Base-by-base conservation (phyloP, 148 eudicot genomes). In the Camellia granthamiana region DNA sequence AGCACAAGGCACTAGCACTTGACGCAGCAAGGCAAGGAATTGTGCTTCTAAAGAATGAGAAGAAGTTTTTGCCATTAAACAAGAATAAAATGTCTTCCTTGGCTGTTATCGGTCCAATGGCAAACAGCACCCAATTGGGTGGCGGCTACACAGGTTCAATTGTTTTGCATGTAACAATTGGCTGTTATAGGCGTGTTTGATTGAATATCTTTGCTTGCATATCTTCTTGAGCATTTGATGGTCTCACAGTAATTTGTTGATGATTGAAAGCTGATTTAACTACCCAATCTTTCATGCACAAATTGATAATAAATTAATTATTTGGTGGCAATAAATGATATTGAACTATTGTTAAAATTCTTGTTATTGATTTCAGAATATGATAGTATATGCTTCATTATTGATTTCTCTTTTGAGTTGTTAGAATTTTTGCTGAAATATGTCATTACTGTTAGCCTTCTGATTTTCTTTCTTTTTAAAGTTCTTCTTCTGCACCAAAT, bases 11-110 rank as follows among this genome's bases (percentile, higher is more conserved):
- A 46, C 79, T 97, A 81, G 94, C 99, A 55, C 94, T 94, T 84
- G 99, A 97, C 77, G 98, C 94, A 41, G 90, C 93, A 69, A 86
- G 84, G 84, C 94, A 97, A 78, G 97, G 99, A 81, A 92, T 94
- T 80, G 99, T 97, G 83, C 97, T 97, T 77, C 89, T 97, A 18
- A 94, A 94, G 88, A 97, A 96, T 80, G 85, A 88, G 16, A 82
- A 89, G 14, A 90, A 90, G 71, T 84, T 91, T 77, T 81, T 97
- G 75, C 99, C 99, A 49, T 82, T 92, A 71, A 81, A 85, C 55
- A 92, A 87, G 81, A 79, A 86, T 70, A 79, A 52, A 44, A 80
- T 92, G 68, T 81, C 95, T 72, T 91, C 95, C 58, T 80, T 94
- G 67, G 97, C 91, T 75, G 78, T 94, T 64, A 86, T 97, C 84